phyloP scores from a whole-genome alignment of 2,329 filamentous ascomycete species.

The Colletotrichum sp. region DNA sequence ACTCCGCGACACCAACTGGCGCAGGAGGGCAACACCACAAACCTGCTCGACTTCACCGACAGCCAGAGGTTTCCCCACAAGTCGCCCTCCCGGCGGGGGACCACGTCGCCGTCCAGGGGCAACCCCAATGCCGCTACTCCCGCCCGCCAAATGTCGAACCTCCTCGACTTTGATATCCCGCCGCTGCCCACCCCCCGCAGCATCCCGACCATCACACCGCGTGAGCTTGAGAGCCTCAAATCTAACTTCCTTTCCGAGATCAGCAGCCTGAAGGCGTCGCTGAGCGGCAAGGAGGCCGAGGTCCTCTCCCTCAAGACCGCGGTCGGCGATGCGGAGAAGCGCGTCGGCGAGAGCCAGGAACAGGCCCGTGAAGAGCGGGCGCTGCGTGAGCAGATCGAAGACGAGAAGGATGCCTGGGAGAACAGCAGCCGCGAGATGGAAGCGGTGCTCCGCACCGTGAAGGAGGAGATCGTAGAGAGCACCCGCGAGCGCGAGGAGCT shows the following conservation, averaged over 20 bases:
- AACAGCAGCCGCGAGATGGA: conserved; percentile 87
- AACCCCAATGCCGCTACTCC: conserved; percentile 48
- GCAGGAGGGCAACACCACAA: conserved; percentile 69
- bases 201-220: conserved; percentile 86
- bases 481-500: conserved; percentile 85
- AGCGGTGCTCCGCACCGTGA: conserved; percentile 76
- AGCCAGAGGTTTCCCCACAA: conserved; percentile 59
- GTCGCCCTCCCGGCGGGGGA: conserved; percentile 50
- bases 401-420: conserved; percentile 85
- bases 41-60: conserved; percentile 88
- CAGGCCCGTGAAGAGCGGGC: conserved; percentile 78
- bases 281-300: conserved; percentile 93
- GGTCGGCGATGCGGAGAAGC: conserved; percentile 87
- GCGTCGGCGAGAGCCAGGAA: conserved; percentile 86
- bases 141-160: conserved; percentile 64
- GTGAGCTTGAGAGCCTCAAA: conserved; percentile 92
- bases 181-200: conserved; percentile 91
- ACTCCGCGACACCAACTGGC: conserved; percentile 37
- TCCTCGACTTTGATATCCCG: conserved; percentile 93
- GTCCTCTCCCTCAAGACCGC: conserved; percentile 86
- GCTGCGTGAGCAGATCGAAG: conserved; percentile 72
- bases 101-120: conserved; percentile 11
- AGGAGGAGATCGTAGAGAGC: conserved; percentile 78
- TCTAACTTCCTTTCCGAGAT: conserved; percentile 92
- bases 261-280: conserved; percentile 87